Percentiles rank a stretch among this genome's conserved stretches.
phyloP scores from a whole-genome alignment of 139 green algal species.

The Gonium pectorale region DNA sequence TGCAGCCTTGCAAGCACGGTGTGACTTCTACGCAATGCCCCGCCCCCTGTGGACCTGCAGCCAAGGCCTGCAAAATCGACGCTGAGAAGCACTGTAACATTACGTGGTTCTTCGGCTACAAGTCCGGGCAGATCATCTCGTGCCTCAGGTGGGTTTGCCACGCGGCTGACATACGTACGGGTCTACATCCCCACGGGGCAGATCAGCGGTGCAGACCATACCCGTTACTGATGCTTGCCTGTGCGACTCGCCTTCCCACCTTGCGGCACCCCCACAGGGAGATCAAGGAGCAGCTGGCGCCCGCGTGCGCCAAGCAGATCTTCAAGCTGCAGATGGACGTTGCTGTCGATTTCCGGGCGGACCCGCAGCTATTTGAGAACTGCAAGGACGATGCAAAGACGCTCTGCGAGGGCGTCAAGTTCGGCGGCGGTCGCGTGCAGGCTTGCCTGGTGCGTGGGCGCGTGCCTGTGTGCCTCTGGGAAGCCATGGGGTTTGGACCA shows the following conservation, averaged over 20 bases:
- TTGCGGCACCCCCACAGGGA: constrained; percentile 40
- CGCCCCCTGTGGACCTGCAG: constrained; percentile 60
- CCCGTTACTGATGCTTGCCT: not conserved
- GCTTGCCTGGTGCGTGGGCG: constrained; percentile 70
- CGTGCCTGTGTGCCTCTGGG: no score
- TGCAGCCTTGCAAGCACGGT: no score
- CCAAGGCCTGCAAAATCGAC: constrained; percentile 79
- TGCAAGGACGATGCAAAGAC: constrained; percentile 66
- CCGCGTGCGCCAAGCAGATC: constrained; percentile 65
- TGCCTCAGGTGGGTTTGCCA: constrained; percentile 64
- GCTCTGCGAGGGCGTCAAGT: constrained; percentile 71
- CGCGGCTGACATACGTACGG: no score
- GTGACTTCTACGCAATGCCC: no score
- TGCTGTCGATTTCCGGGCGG: constrained; percentile 70
- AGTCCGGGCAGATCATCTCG: constrained; percentile 69
- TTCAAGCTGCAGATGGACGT: constrained; percentile 69
- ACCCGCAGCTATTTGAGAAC: constrained; percentile 63
- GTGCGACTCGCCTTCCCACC: not conserved
- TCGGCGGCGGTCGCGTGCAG: constrained; percentile 74
- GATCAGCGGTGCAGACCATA: no score
- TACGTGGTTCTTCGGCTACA: constrained; percentile 60
- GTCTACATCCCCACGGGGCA: no score
- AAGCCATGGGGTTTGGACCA: no score
- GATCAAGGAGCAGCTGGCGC: constrained; percentile 55
- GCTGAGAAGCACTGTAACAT: constrained; percentile 75